A percentile compares a stretch with the other conserved stretches of the same genome.
These are phyloP conservation scores for Pleurotus giganteus DNA, from an alignment of 768 basidiomycete genomes.

Conservation along the genomic window DNA sequence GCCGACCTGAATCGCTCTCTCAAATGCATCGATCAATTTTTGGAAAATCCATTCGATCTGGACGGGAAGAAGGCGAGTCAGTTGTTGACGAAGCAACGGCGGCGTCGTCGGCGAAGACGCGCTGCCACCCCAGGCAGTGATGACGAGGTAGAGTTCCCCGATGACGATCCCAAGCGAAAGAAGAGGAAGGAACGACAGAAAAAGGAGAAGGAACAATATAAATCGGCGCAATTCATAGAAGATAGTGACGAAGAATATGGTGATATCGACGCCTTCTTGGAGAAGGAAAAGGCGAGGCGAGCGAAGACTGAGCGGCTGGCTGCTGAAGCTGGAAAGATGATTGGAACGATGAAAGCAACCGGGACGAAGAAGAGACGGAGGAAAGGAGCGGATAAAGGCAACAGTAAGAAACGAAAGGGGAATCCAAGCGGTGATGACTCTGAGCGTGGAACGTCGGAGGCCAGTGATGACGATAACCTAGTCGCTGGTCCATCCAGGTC, in stretches of 20 bases:
- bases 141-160: constrained; percentile 34
- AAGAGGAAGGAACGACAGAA: constrained; percentile 65
- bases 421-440: constrained; percentile 17
- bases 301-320: constrained; percentile 49
- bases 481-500: constrained; percentile 22
- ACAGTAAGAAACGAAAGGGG: constrained; percentile 27
- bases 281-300: constrained; percentile 63
- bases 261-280: constrained; percentile 81
- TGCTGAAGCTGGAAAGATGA: constrained; percentile 38
- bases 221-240: constrained; percentile 88
- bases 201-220: constrained; percentile 63
- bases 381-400: constrained; percentile 32
- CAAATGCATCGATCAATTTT: constrained; percentile 80
- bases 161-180: constrained; percentile 39
- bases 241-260: constrained; percentile 86
- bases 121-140: constrained; percentile 46
- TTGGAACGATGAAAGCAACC: constrained; percentile 51
- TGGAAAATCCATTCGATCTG: constrained; percentile 77
- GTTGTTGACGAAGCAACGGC: constrained; percentile 63
- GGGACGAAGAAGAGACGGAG: constrained; percentile 47
- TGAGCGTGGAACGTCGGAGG: constrained; percentile 20
- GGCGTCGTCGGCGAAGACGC: constrained; percentile 50
- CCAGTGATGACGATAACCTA: constrained; percentile 22
- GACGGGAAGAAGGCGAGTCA: constrained; percentile 73
- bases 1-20: constrained; percentile 65